Conservation (phyloP, 257 asterid genomes). For the Coffea canephora region DNA sequence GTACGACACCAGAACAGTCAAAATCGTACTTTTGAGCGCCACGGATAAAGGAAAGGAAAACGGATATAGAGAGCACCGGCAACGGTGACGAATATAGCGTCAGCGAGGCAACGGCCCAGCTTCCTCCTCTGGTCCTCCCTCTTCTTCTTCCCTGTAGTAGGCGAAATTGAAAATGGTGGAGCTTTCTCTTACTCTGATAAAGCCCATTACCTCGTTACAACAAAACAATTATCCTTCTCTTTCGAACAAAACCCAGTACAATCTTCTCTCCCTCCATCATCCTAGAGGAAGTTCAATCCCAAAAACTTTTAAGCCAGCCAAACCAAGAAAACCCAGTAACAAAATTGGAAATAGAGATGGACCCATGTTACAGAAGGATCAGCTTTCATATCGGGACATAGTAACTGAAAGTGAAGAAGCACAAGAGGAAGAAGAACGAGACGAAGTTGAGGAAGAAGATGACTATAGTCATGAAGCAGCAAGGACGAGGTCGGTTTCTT, state of each 20-base stretch:
- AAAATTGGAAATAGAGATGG: not conserved
- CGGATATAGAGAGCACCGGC: not conserved
- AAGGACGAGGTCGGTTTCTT: slow-evolving; percentile 25
- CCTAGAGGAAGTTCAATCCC: slow-evolving; percentile 8
- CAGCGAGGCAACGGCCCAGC: not conserved
- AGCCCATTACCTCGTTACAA: not conserved
- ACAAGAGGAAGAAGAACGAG: slow-evolving; percentile 17
- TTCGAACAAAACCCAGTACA: not conserved
- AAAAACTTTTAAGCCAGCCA: not conserved
- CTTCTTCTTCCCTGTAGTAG: not conserved
- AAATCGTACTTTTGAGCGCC: too few relatives aligned
- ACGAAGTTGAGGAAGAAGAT: slow-evolving; percentile 16
- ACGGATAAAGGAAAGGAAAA: not conserved
- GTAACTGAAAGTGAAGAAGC: slow-evolving; percentile 9
- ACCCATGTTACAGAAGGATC: not conserved
- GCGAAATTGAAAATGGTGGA: slow-evolving; percentile 10
- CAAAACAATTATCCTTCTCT: not conserved
- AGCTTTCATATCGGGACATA: not conserved
- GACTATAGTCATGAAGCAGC: slow-evolving; percentile 5
- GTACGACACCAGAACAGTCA: too few relatives aligned
- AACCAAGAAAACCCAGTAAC: not conserved
- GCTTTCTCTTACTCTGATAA: slow-evolving; percentile 5
- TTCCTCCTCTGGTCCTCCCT: not conserved
- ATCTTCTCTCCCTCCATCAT: not conserved
- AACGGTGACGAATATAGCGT: not conserved